Evolutionary conservation across 2,329 filamentous ascomycete genomes (phyloP), one percentile per base, ranked within the genome.

Genomic region (Neoscytalidium dimidiatum): DNA sequence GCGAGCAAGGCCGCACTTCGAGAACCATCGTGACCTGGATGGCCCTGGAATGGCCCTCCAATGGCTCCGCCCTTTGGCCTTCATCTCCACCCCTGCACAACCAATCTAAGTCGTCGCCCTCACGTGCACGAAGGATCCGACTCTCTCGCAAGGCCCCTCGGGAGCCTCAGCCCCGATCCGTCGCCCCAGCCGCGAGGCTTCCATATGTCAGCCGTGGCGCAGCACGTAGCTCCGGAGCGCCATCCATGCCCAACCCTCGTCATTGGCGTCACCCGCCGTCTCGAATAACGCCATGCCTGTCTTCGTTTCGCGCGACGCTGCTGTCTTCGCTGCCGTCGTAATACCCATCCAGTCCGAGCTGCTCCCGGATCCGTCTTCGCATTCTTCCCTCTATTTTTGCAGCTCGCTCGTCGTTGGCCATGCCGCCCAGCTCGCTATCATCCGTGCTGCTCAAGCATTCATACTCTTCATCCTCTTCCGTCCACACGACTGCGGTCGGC

Each of bases 161-260:
- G n/a, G n/a, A n/a, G n/a, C n/a, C n/a, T n/a, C n/a, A n/a, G n/a
- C n/a, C n/a, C n/a, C 21, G 52, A 19, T 51, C n/a, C 49, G 6
- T 19, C 13, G 38, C 19, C 28, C 35, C 49, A 52, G 49, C 49
- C 49, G 17, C 49, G 28, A 52, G 5, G 2, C 56, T 14, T 7
- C 56, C 28, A 46, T 60, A 60, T 60, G 56, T 64, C 61, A 64
- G 61, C 61, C 61, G 61, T 64, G 61, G 61, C 62, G 62, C 62
- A 58, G 51, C 62, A 57, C 49, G n/a, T n/a, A n/a, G 26, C 21
- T 51, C 31, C 48, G 56, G 23, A 35, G 46, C 38, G 35, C 46
- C 46, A 53, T 63, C 56, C 43, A n/a, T 26, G 41, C n/a, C 38
- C 29, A 31, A 49, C 49, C 33, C 14, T 57, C 43, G 31, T 64